phyloP scores from a whole-genome alignment of 495 filamentous ascomycete genomes.

The Amniculicola lignicola region DNA sequence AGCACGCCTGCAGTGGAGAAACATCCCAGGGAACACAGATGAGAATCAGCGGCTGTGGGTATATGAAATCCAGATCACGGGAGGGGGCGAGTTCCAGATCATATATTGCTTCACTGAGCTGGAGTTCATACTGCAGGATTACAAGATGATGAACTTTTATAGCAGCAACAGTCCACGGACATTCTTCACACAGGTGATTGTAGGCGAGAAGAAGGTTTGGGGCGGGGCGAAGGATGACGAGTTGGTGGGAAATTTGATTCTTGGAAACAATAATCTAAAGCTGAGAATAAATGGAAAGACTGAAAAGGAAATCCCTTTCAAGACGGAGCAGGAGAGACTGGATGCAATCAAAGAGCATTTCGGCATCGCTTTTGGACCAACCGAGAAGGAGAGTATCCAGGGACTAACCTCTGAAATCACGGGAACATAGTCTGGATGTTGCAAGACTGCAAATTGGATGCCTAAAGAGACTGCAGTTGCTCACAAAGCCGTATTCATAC shows the following conservation, averaged over 20 bases:
- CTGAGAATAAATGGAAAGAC: conserved; percentile 54
- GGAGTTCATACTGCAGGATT: conserved; percentile 63
- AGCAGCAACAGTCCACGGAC: conserved; percentile 48
- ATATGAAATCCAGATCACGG: conserved; percentile 56
- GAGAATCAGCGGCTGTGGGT: conserved; percentile 56
- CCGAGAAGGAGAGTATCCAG: conserved; percentile 34
- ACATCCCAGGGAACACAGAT: conserved; percentile 48
- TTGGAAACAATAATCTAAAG: conserved; percentile 56
- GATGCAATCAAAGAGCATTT: conserved; percentile 36
- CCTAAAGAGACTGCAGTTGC: too few relatives aligned
- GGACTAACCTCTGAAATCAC: conserved; percentile 34
- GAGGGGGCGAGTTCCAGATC: conserved; percentile 50
- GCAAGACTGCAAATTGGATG: not conserved
- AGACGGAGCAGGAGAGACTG: conserved; percentile 38
- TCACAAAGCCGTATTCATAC: not conserved
- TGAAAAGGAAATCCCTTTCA: conserved; percentile 29
- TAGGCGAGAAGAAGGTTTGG: conserved; percentile 58
- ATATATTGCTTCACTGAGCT: conserved; percentile 60
- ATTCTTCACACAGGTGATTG: conserved; percentile 50
- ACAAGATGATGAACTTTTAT: conserved; percentile 61
- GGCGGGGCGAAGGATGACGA: conserved; percentile 37
- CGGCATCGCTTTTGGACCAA: conserved; percentile 35
- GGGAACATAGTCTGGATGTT: not conserved
- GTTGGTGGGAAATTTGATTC: conserved; percentile 59
- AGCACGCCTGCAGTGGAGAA: conserved; percentile 48